Conservation (phyloP, 202 grass and related monocot genomes). For the Hordeum pubiflorum region DNA sequence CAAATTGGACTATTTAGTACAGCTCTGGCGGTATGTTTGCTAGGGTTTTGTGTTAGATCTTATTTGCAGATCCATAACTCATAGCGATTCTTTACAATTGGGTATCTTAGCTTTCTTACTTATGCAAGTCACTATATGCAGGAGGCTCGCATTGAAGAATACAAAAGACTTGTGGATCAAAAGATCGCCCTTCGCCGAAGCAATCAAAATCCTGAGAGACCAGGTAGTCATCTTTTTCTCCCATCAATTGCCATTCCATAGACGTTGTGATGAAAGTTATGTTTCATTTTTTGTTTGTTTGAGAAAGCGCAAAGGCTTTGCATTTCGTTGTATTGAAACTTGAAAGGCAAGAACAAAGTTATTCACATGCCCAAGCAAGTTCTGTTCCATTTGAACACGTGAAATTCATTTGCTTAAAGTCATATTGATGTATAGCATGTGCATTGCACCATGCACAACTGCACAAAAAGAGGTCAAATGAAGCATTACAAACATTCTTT, state of each 20-base stretch:
- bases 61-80: background rate
- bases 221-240: conserved; percentile 42
- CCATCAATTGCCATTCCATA: conserved; percentile 4
- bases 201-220: conserved; percentile 94
- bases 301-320: background rate
- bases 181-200: conserved; percentile 64
- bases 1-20: background rate
- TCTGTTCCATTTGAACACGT: background rate
- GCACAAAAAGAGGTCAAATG: conserved; percentile 2
- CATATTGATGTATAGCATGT: background rate
- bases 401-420: background rate
- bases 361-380: background rate
- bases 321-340: background rate
- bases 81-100: conserved; percentile 6
- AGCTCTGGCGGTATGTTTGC: background rate
- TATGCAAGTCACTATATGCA: conserved; percentile 27
- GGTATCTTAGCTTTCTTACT: background rate
- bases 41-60: conserved; percentile 9
- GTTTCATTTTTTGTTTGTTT: background rate
- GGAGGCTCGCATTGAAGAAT: conserved; percentile 81
- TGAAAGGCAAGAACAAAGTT: background rate
- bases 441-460: background rate
- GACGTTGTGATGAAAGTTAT: background rate
- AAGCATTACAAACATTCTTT: conserved; percentile 5
- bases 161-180: conserved; percentile 65